Evolutionary conservation across 2,329 filamentous ascomycete species (phyloP), one percentile per base, ranked within the genome.

Genomic region (Alternaria sp.): DNA sequence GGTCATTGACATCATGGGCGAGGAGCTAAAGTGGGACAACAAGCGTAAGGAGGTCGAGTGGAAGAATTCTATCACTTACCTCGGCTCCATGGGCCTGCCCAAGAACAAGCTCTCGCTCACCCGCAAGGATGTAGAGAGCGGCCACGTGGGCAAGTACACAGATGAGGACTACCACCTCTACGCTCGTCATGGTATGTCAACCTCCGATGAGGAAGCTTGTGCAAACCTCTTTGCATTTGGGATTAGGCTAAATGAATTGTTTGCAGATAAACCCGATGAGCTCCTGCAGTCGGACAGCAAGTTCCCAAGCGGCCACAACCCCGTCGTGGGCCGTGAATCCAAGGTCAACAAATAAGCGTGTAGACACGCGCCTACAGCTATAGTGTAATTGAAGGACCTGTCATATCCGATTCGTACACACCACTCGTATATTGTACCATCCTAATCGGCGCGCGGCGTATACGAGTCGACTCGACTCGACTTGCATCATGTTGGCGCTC

Each of bases 1-100:
- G 59, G 88, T 97, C 59, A 95, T 97, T 73, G 93, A 97, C 77
- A 86, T 97, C 62, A 97, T 97, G 93, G 86, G 84, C 34, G 87
- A 91, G 70, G 93, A 97, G 82, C 83, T 97, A 61, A 85, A 89
- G 60, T 97, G 93, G 94, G 88, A 90, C 74, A 81, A 77, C 58
- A 84, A 85, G 69, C 84, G 94, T 65, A 91, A 92, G 80, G 90
- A 94, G 5, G 71, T 85, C 16, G 93, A 97, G 79, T 97, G 93
- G 93, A 90, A 84, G 74, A 89, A 96, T 63, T 87, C 82, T 6
- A 80, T 90, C 14, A 66, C 77, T 2, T 90, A 84, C 72, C 79
- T 90, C 22, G 82, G 82, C 25, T 87, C 85, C 43, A 90, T 90
- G 88, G 88, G 88, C 48, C 78, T 89, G 68, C 83, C 81, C 57